These are phyloP conservation scores for Flagelloscypha sp. DNA, from an alignment of 768 basidiomycete species.

Conservation along the genomic window DNA sequence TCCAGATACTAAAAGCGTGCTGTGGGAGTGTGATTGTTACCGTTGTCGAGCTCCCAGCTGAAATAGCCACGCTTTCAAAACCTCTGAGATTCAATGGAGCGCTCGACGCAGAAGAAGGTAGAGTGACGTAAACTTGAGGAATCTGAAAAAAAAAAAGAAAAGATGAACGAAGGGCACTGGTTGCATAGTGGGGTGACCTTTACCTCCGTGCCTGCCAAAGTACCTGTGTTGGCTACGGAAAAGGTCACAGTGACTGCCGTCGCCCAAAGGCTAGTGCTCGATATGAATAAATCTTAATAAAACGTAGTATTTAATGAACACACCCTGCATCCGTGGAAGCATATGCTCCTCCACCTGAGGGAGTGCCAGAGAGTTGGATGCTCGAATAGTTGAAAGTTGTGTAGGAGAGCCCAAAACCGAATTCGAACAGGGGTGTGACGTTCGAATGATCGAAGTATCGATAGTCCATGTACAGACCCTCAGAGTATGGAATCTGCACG, in stretches of 20 bases:
- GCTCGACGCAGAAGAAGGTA: slow-evolving; percentile 37
- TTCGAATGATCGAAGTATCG: slow-evolving; percentile 27
- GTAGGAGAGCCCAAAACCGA: slow-evolving; percentile 33
- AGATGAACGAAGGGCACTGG: neutral
- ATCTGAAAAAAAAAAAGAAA: slow-evolving; percentile 28
- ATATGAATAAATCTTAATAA: slow-evolving; percentile 5
- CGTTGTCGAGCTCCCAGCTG: slow-evolving; percentile 33
- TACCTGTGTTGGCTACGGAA: slow-evolving; percentile 28
- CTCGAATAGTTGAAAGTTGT: slow-evolving; percentile 33
- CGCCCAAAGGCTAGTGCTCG: slow-evolving; percentile 17
- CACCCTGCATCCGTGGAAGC: slow-evolving; percentile 3
- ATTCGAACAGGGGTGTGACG: slow-evolving; percentile 19
- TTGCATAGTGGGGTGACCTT: too few species aligned
- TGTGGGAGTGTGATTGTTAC: slow-evolving; percentile 42
- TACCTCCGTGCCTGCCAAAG: slow-evolving; percentile 37
- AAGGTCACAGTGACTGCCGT: slow-evolving; percentile 23
- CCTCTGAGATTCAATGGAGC: slow-evolving; percentile 48
- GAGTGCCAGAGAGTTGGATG: slow-evolving; percentile 11
- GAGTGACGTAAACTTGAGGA: slow-evolving; percentile 47
- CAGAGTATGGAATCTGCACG: slow-evolving; percentile 47
- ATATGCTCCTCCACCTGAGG: slow-evolving; percentile 13
- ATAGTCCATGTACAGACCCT: slow-evolving; percentile 33
- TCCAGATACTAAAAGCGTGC: slow-evolving; percentile 48
- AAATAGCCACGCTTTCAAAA: slow-evolving; percentile 42
- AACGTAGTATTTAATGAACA: slow-evolving; percentile 9